phyloP scores from a whole-genome alignment of 192 early-diverging fungal genomes.

The Umbelopsis vinacea region DNA sequence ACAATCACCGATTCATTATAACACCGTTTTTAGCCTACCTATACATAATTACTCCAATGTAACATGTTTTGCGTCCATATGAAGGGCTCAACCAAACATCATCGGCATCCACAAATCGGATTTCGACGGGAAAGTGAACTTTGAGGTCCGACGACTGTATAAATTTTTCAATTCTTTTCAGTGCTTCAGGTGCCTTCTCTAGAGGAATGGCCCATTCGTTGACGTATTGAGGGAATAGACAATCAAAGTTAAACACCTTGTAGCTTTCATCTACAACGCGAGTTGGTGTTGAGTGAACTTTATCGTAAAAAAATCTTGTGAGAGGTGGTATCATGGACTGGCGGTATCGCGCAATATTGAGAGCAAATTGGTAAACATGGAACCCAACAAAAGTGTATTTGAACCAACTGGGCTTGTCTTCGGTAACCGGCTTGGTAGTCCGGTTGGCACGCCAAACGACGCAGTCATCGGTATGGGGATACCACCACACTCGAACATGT shows the following conservation, averaged over 20 bases:
- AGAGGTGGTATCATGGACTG: constrained; percentile 53
- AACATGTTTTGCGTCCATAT: constrained; percentile 66
- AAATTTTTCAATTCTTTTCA: constrained; percentile 57
- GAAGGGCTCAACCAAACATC: constrained; percentile 75
- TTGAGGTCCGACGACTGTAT: constrained; percentile 55
- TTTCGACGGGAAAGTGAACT: constrained; percentile 77
- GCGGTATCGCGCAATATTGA: constrained; percentile 59
- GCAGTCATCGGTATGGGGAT: constrained; percentile 71
- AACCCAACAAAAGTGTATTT: constrained; percentile 38
- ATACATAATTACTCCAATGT: constrained; percentile 82
- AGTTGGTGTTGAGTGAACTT: constrained; percentile 48
- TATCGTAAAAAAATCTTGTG: constrained; percentile 59
- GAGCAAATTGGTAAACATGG: constrained; percentile 58
- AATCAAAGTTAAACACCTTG: constrained; percentile 71
- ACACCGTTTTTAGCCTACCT: constrained; percentile 39
- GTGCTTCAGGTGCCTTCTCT: constrained; percentile 57
- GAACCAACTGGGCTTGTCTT: constrained; percentile 28
- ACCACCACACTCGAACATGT: constrained; percentile 82
- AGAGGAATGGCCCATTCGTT: constrained; percentile 79
- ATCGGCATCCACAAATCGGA: constrained; percentile 69
- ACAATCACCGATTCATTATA: background rate
- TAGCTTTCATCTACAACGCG: constrained; percentile 66
- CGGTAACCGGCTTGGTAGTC: constrained; percentile 43
- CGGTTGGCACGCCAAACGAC: constrained; percentile 73
- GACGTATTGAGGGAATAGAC: constrained; percentile 70